A percentile compares a stretch with the other conserved stretches of the same genome.
These are phyloP conservation scores for Tulasnella sp. DNA, from an alignment of 768 basidiomycete species.

Conservation along the genomic window DNA sequence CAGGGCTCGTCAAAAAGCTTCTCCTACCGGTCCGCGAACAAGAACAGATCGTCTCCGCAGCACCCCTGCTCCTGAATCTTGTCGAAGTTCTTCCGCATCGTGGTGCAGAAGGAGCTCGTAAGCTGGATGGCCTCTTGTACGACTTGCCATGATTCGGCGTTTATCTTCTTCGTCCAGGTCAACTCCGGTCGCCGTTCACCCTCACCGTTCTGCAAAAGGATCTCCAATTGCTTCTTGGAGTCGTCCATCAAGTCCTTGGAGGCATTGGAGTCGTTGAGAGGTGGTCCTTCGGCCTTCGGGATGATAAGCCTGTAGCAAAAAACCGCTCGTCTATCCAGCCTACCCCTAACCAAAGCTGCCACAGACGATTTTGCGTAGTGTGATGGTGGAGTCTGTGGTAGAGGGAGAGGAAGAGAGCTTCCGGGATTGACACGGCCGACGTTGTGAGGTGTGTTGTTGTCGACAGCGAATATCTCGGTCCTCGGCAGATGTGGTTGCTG, in stretches of 20 bases:
- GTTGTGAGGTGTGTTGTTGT: constrained; percentile 42
- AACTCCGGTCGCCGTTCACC: constrained; percentile 95
- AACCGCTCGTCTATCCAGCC: constrained; percentile 38
- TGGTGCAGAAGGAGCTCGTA: constrained; percentile 82
- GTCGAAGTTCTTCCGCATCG: constrained; percentile 90
- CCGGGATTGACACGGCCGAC: constrained; percentile 13
- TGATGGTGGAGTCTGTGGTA: constrained; percentile 38
- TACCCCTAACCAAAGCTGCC: constrained; percentile 25
- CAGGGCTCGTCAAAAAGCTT: constrained; percentile 99
- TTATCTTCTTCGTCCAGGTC: constrained; percentile 98
- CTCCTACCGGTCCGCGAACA: constrained; percentile 94
- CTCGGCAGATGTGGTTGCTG: constrained; percentile 97
- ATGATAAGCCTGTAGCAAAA: constrained; percentile 71
- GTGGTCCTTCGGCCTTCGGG: constrained; percentile 90
- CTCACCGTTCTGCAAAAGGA: constrained; percentile 90
- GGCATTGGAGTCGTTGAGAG: constrained; percentile 98
- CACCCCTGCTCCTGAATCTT: constrained; percentile 98
- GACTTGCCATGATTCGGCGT: constrained; percentile 97
- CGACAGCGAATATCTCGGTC: constrained; percentile 94
- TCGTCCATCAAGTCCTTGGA: constrained; percentile 99
- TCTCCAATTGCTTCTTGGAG: constrained; percentile 97
- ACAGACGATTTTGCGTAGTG: constrained; percentile 38
- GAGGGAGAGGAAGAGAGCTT: constrained; percentile 26
- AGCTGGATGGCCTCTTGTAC: constrained; percentile 97
- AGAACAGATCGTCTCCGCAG: constrained; percentile 93